Percentiles rank a stretch among this genome's conserved stretches.
Conservation (phyloP, 2,329 filamentous ascomycete species). For the Exophiala calicioides region DNA sequence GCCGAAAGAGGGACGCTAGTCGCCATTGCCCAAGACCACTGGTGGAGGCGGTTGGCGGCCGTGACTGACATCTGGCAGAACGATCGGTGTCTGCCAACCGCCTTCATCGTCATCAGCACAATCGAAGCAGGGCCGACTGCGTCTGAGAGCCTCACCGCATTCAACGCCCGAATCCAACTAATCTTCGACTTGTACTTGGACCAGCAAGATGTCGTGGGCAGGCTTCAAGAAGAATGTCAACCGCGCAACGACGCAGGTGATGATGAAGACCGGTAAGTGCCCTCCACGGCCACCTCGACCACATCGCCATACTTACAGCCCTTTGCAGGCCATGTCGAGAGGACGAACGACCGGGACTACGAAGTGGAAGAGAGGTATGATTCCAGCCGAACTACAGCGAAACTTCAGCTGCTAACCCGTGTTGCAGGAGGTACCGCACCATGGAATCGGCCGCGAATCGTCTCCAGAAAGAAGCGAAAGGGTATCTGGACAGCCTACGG, state of each 20-base stretch:
- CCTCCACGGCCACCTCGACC: slow-evolving; percentile 34
- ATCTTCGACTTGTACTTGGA: slow-evolving; percentile 3
- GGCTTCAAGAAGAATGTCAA: slow-evolving; percentile 97
- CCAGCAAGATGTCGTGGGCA: slow-evolving; percentile 41
- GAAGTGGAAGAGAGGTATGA: slow-evolving; percentile 88
- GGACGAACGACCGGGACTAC: slow-evolving; percentile 97
- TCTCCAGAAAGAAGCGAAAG: slow-evolving; percentile 96
- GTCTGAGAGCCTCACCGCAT: slow-evolving; percentile 10
- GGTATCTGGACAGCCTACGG: slow-evolving; percentile 92
- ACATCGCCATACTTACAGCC: too few species aligned
- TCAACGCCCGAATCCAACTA: slow-evolving; percentile 5
- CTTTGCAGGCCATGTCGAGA: slow-evolving; percentile 86
- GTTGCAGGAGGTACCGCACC: slow-evolving; percentile 80
- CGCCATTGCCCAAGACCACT: neutral
- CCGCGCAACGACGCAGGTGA: slow-evolving; percentile 97
- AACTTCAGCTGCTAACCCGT: neutral
- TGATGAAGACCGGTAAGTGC: slow-evolving; percentile 90
- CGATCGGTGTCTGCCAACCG: slow-evolving; percentile 2
- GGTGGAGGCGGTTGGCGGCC: neutral
- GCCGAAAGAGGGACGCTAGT: too few species aligned
- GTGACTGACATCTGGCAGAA: neutral
- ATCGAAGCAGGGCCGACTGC: slow-evolving; percentile 8
- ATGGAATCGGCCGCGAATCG: slow-evolving; percentile 94
- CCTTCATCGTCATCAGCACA: slow-evolving; percentile 6
- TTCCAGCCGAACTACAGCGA: slow-evolving; percentile 1